A percentile compares a stretch with the other conserved stretches of the same genome.
These are phyloP conservation scores for Phytophthora macrochlamydospora DNA, from an alignment of 352 stramenopile genomes.

Conservation along the genomic window DNA sequence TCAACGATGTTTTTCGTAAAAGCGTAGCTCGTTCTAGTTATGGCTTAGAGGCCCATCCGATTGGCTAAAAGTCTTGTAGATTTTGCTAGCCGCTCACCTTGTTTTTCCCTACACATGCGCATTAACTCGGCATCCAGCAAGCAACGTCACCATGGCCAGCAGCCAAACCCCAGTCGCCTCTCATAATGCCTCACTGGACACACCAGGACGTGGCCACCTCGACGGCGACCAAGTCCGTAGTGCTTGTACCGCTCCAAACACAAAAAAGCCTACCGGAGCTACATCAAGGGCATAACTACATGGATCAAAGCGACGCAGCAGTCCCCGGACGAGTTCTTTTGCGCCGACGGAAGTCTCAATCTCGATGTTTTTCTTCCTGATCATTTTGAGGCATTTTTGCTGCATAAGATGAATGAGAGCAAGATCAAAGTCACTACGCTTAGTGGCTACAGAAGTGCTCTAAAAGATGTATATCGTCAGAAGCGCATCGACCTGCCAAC, in stretches of 20 bases:
- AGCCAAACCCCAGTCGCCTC: background rate
- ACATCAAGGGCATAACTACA: background rate
- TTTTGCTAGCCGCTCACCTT: background rate
- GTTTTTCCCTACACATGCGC: background rate
- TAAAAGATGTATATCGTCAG: conserved; percentile 12
- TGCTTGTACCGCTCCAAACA: background rate
- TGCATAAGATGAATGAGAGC: conserved; percentile 11
- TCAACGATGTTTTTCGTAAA: background rate
- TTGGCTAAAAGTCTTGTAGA: no score
- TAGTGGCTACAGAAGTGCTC: conserved; percentile 13
- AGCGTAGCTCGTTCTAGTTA: background rate
- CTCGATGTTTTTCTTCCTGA: conserved; percentile 5
- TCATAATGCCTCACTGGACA: background rate
- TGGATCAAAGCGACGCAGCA: background rate
- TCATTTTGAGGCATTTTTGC: conserved; percentile 14
- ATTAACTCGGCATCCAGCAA: background rate
- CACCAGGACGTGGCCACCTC: background rate
- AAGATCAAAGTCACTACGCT: conserved; percentile 9
- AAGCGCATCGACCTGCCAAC: background rate
- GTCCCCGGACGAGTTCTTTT: background rate
- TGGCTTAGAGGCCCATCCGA: no score
- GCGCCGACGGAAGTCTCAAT: background rate
- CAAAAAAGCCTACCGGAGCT: background rate
- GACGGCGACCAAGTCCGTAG: background rate
- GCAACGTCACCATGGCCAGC: background rate